Conservation (phyloP, 495 filamentous ascomycete species). For the Lentithecium fluviatile region DNA sequence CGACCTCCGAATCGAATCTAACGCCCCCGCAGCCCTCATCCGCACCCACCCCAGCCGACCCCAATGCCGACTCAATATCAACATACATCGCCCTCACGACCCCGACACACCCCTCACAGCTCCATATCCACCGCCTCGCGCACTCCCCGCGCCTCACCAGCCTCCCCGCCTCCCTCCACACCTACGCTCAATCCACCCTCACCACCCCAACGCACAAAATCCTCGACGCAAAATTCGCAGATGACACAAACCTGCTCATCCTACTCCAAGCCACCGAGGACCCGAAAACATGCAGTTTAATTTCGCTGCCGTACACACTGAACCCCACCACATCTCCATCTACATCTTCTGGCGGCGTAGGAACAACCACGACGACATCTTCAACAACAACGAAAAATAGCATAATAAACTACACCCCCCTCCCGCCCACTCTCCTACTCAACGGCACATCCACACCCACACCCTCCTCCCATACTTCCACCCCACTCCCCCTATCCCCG, state of each 20-base stretch:
- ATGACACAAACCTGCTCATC: conserved; percentile 33
- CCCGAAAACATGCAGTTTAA: not conserved
- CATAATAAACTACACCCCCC: conserved; percentile 3
- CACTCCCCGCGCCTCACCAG: conserved; percentile 16
- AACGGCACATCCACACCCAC: conserved; percentile 2
- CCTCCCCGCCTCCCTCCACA: conserved; percentile 4
- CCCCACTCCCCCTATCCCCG: not conserved
- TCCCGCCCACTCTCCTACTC: conserved; percentile 2
- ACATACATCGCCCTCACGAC: conserved; percentile 16
- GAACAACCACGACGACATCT: not conserved
- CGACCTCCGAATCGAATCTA: not conserved
- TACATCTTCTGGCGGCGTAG: not conserved
- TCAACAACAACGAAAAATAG: not conserved
- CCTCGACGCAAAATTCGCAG: conserved; percentile 35
- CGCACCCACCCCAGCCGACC: no score
- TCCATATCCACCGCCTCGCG: conserved; percentile 32
- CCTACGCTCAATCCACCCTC: conserved; percentile 14
- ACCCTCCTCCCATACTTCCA: not conserved
- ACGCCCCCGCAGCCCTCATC: conserved; percentile 3
- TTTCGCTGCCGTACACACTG: conserved; percentile 15
- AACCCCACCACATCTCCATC: conserved; percentile 1
- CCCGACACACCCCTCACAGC: not conserved
- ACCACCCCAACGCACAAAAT: conserved; percentile 8
- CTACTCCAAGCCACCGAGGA: conserved; percentile 1
- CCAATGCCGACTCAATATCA: not conserved